A percentile compares a stretch with the other conserved stretches of the same genome.
Evolutionary conservation across 1,139 yeast species (phyloP).

Genomic region (Lodderomyces margitis): DNA sequence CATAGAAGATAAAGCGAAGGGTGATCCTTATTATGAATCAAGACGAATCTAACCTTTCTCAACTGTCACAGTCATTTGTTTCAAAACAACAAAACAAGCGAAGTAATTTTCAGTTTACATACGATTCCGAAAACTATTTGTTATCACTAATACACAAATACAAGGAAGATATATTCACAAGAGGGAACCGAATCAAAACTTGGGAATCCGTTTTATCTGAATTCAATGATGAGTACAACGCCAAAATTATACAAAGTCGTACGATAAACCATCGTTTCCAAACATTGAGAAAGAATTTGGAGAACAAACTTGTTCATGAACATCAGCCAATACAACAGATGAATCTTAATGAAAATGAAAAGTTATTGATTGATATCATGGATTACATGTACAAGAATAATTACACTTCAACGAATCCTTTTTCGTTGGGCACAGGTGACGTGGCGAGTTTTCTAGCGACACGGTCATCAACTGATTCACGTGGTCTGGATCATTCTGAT

Average conservation of each 20-base stretch:
- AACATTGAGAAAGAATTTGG: conserved; percentile 23
- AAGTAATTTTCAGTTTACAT: conserved; percentile 26
- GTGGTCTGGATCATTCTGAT: neutral
- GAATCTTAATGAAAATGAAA: conserved; percentile 28
- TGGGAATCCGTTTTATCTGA: conserved; percentile 27
- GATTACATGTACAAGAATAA: conserved; percentile 12
- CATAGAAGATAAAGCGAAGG: no score
- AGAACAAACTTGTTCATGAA: conserved; percentile 21
- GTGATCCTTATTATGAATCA: neutral
- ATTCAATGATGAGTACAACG: conserved; percentile 21
- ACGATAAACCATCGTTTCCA: conserved; percentile 31
- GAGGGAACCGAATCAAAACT: conserved; percentile 30
- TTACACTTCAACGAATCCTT: conserved; percentile 8
- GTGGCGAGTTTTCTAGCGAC: neutral
- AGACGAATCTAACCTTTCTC: neutral
- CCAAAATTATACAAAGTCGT: conserved; percentile 27
- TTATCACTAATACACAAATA: conserved; percentile 22
- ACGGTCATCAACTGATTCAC: neutral
- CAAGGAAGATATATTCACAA: conserved; percentile 25
- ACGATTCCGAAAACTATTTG: conserved; percentile 25
- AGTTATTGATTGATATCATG: conserved; percentile 18
- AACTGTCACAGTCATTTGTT: neutral
- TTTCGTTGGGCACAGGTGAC: conserved; percentile 2
- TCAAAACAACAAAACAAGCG: conserved; percentile 12
- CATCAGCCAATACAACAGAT: conserved; percentile 13